Evolutionary conservation across 148 eudicot genomes (phyloP).

Genomic region (Dysphania ambrosioides): DNA sequence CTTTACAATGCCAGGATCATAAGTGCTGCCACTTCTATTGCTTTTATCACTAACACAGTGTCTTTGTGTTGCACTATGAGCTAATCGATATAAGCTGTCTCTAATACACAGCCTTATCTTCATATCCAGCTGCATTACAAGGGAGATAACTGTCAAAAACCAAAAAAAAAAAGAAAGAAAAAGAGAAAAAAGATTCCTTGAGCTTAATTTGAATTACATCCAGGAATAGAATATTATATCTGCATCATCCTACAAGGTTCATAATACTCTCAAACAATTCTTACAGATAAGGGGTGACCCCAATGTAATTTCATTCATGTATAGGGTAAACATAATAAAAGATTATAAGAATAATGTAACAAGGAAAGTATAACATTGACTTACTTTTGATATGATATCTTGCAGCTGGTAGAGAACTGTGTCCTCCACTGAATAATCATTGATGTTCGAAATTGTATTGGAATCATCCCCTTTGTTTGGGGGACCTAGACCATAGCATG

Average conservation of each 20-base stretch:
- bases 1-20: constrained; percentile 26
- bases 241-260: neutral
- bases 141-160: neutral
- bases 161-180: too few relatives aligned
- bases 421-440: constrained; percentile 50
- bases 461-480: constrained; percentile 39
- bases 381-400: constrained; percentile 52
- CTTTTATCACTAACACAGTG: constrained; percentile 44
- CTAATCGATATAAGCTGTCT: constrained; percentile 78
- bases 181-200: neutral
- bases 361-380: constrained; percentile 15
- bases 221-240: neutral
- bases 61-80: constrained; percentile 68
- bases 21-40: constrained; percentile 32
- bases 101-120: constrained; percentile 56
- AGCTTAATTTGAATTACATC: neutral
- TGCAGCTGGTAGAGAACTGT: constrained; percentile 58
- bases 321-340: neutral
- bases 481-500: constrained; percentile 44
- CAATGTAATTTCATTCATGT: neutral
- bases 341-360: neutral
- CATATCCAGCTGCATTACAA: constrained; percentile 59
- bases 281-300: neutral
- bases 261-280: neutral
- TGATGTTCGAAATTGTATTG: constrained; percentile 30